These are phyloP conservation scores for Sphagnum contortum DNA, from an alignment of 225 moss, liverwort and hornwort genomes.

Conservation along the genomic window DNA sequence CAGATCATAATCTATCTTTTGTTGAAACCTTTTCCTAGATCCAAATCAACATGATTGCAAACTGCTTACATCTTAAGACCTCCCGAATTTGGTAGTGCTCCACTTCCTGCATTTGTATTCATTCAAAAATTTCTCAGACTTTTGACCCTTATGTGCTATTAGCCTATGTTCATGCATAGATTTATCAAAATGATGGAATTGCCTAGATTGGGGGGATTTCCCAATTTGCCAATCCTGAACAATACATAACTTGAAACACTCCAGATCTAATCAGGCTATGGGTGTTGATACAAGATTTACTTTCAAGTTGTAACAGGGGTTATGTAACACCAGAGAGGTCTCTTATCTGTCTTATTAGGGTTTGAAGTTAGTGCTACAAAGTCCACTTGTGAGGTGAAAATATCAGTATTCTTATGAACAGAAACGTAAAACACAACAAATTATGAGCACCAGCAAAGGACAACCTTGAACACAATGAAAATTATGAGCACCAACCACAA, in stretches of 20 bases:
- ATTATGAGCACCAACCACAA: background rate
- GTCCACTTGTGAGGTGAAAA: no score
- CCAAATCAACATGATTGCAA: background rate
- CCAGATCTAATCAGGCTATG: background rate
- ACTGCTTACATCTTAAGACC: constrained; percentile 66
- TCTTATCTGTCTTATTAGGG: no score
- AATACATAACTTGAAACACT: no score
- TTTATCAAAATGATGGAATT: background rate
- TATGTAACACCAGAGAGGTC: no score
- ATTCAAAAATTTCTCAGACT: background rate
- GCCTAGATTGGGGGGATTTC: no score
- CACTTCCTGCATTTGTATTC: constrained; percentile 58
- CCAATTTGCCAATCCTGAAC: no score
- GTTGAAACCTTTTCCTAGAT: background rate
- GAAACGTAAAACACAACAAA: background rate
- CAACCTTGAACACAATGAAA: background rate
- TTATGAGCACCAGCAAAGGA: background rate
- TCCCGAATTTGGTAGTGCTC: constrained; percentile 96
- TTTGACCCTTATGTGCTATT: background rate
- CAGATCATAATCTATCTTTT: no score
- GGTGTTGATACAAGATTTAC: background rate
- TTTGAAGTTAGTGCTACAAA: no score
- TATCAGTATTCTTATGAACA: no score
- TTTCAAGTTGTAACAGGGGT: no score
- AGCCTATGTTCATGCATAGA: background rate